Evolutionary conservation across 192 early-diverging fungal species (phyloP).

Genomic region (Mortierella antarctica): DNA sequence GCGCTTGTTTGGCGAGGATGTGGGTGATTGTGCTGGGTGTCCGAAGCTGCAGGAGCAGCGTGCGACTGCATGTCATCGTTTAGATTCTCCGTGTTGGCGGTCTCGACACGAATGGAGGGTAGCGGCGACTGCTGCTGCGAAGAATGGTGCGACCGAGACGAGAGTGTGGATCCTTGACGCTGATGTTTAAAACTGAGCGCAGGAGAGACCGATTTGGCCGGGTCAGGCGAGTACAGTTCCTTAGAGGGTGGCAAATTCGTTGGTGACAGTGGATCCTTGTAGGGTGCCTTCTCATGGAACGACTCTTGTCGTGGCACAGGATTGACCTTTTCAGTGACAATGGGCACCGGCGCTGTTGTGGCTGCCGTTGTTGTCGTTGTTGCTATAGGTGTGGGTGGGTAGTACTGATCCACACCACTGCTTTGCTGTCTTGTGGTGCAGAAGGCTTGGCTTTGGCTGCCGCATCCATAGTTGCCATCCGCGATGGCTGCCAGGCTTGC

Average conservation of each 20-base stretch:
- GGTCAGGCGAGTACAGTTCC: conserved; percentile 7
- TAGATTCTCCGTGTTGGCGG: not conserved
- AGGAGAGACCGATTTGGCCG: not conserved
- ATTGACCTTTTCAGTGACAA: conserved; percentile 3
- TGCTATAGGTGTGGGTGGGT: not conserved
- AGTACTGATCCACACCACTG: no score
- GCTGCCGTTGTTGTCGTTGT: not conserved
- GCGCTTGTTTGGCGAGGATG: no score
- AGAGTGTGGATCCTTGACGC: not conserved
- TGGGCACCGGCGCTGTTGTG: not conserved
- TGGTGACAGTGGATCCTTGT: conserved; percentile 21
- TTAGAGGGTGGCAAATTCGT: not conserved
- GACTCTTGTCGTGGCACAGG: conserved; percentile 17
- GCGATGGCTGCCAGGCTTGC: not conserved
- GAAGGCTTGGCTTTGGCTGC: no score
- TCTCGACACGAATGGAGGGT: conserved; percentile 8
- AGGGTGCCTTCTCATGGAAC: conserved; percentile 26
- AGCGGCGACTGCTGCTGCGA: conserved; percentile 7
- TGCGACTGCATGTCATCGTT: not conserved
- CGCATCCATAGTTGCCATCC: not conserved
- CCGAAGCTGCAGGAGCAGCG: no score
- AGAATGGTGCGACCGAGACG: conserved; percentile 4
- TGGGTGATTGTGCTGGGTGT: no score
- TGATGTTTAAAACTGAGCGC: not conserved
- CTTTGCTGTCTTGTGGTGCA: no score